Base-by-base conservation (phyloP, 179 eudicot genomes). In the Camellia oleifera region DNA sequence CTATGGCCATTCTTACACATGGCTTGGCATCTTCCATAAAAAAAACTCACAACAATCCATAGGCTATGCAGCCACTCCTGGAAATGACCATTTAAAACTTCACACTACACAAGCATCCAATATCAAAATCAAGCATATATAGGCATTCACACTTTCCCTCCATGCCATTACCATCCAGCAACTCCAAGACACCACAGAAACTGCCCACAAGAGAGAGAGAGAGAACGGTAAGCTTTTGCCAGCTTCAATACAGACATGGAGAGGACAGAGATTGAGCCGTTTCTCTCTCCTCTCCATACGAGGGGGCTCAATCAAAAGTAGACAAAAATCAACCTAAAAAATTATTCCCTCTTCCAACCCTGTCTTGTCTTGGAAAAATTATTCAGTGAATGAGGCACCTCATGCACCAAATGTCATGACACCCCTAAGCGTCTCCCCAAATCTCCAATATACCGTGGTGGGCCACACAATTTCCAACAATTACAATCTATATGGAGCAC, bases 331-430 rank as follows among this genome's bases (percentile, higher is more conserved):
- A 40, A 26, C 15, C 42, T 17, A 14, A 67, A 67, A 26, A 32
- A 67, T 32, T 67, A 67, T 67, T 26, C 71, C 15, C 71, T 67
- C 71, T 67, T 67, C 71, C 5, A 67, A 67, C 17, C 17, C 40
- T 63, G 32, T 63, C 32, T 15, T 63, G 32, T 63, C 68, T 63
- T 0, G 26, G 26, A 23, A 23, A 23, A 23, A 23, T 23, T 23
- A 23, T 23, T 23, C 26, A 0, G 26, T 23, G 26, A 23, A 23
- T 23, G 26, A 23, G 26, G 26, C 26, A 0, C 26, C 26, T 23
- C 26, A 0, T 23, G 0, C 26, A 23, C 26, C 26, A 23, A 23
- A 23, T 23, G 26, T 23, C 26, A 23, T 23, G 26, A 23, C 26
- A 23, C 26, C 26, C 26, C 26, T 23, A 23, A 23, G 26, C 26